Conservation (phyloP, 768 basidiomycete species). For the Termitomyces sp. region DNA sequence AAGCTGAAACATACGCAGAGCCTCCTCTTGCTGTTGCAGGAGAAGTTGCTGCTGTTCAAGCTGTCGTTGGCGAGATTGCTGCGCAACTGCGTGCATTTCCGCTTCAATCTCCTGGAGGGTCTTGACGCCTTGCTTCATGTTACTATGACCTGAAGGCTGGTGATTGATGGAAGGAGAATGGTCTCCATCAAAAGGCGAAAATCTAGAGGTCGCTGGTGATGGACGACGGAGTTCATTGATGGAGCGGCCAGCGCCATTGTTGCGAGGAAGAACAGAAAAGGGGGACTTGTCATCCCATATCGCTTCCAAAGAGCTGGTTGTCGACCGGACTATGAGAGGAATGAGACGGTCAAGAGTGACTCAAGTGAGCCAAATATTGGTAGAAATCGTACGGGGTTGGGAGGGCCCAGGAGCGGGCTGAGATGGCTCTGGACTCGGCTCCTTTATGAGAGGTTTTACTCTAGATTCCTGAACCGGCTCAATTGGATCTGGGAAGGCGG, state of each 20-base stretch:
- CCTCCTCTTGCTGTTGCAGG: conserved; percentile 36
- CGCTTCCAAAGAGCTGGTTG: conserved; percentile 54
- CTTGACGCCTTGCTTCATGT: conserved; percentile 37
- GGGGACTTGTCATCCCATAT: conserved; percentile 82
- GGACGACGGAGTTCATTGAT: conserved; percentile 28
- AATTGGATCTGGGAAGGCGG: conserved; percentile 27
- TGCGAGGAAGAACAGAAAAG: conserved; percentile 60
- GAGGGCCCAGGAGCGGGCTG: conserved; percentile 16
- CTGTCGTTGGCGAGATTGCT: conserved; percentile 30
- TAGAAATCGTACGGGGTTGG: conserved; percentile 21
- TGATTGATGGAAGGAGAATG: conserved; percentile 22
- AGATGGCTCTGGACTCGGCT: conserved; percentile 15
- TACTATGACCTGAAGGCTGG: conserved; percentile 27
- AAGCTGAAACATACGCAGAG: conserved; percentile 22
- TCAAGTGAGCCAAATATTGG: conserved; percentile 6
- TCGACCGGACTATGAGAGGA: conserved; percentile 29
- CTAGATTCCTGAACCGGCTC: conserved; percentile 6
- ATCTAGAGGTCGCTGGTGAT: conserved; percentile 28
- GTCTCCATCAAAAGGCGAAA: conserved; percentile 31
- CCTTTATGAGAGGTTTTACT: conserved; percentile 12
- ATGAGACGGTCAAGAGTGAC: conserved; percentile 2
- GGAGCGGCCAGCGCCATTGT: conserved; percentile 43
- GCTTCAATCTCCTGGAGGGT: conserved; percentile 81
- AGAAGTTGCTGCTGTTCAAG: conserved; percentile 31
- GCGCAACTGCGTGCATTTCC: conserved; percentile 69